Evolutionary conservation across 192 early-diverging fungal genomes (phyloP).

Genomic region (Backusella psychrophila): DNA sequence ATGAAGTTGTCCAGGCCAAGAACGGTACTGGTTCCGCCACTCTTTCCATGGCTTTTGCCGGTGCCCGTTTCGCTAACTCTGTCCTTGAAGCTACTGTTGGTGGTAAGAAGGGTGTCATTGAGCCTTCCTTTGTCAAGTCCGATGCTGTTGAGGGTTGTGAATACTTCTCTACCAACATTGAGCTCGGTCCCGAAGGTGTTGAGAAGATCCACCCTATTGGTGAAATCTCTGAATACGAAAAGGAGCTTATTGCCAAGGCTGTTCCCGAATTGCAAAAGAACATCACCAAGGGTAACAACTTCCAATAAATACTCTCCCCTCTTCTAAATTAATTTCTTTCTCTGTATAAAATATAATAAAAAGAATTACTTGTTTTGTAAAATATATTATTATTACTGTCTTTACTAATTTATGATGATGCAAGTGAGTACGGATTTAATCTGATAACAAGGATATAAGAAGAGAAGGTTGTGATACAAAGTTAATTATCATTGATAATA

Average conservation of each 20-base stretch:
- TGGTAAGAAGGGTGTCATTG: constrained; percentile 83
- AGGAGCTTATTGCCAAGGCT: constrained; percentile 79
- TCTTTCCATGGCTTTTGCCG: constrained; percentile 87
- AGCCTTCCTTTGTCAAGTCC: constrained; percentile 88
- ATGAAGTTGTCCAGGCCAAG: constrained; percentile 99
- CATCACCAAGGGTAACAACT: constrained; percentile 79
- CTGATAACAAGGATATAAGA: neutral
- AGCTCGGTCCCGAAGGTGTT: constrained; percentile 83
- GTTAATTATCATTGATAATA: neutral
- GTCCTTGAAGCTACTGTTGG: constrained; percentile 78
- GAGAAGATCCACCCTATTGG: constrained; percentile 85
- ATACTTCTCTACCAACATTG: constrained; percentile 79
- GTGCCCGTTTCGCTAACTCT: constrained; percentile 88
- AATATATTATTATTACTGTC: neutral
- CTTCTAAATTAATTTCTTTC: neutral
- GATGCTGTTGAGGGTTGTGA: constrained; percentile 53
- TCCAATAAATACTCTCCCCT: neutral
- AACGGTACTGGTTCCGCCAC: constrained; percentile 91
- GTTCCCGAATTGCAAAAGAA: constrained; percentile 92
- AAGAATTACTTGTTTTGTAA: neutral
- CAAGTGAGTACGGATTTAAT: neutral
- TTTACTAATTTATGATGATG: neutral
- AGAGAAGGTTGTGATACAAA: neutral
- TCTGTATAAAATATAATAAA: constrained; percentile 8
- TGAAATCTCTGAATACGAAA: constrained; percentile 78